Percentiles rank a stretch among this genome's conserved stretches.
Evolutionary conservation across 495 filamentous ascomycete species (phyloP).

Genomic region (Penicillium odoratum): DNA sequence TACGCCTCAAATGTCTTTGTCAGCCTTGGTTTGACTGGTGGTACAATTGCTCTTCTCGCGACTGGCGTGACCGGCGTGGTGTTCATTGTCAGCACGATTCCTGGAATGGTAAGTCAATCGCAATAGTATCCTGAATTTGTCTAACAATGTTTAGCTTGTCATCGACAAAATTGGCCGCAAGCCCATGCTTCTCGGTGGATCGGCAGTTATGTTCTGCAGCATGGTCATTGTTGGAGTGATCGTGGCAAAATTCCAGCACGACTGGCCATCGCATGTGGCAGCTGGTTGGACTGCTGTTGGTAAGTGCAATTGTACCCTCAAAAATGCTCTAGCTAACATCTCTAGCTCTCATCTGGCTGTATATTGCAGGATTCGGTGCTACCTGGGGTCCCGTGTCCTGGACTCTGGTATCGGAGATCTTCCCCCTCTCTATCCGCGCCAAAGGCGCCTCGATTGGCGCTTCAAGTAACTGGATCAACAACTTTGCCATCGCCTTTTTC

Average conservation of each 20-base stretch:
- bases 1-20: slow-evolving; percentile 47
- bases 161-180: slow-evolving; percentile 77
- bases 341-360: slow-evolving; percentile 35
- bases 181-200: slow-evolving; percentile 69
- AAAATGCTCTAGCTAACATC: slow-evolving; percentile 14
- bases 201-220: slow-evolving; percentile 38
- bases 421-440: slow-evolving; percentile 47
- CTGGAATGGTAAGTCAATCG: slow-evolving; percentile 66
- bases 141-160: slow-evolving; percentile 51
- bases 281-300: slow-evolving; percentile 47
- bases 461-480: slow-evolving; percentile 51
- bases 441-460: slow-evolving; percentile 43
- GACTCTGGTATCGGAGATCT: slow-evolving; percentile 40
- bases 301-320: slow-evolving; percentile 15
- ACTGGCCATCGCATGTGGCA: slow-evolving; percentile 34
- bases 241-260: slow-evolving; percentile 41
- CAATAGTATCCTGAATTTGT: slow-evolving; percentile 31
- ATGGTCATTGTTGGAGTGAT: slow-evolving; percentile 51
- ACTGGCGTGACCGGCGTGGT: slow-evolving; percentile 63
- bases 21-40: slow-evolving; percentile 82
- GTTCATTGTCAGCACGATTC: slow-evolving; percentile 72
- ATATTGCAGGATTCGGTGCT: slow-evolving; percentile 57
- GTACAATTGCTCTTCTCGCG: slow-evolving; percentile 67
- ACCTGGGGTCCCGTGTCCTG: slow-evolving; percentile 53
- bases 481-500: slow-evolving; percentile 49